Conservation (phyloP, 305 asterid genomes). For the Fraxinus albicans region DNA sequence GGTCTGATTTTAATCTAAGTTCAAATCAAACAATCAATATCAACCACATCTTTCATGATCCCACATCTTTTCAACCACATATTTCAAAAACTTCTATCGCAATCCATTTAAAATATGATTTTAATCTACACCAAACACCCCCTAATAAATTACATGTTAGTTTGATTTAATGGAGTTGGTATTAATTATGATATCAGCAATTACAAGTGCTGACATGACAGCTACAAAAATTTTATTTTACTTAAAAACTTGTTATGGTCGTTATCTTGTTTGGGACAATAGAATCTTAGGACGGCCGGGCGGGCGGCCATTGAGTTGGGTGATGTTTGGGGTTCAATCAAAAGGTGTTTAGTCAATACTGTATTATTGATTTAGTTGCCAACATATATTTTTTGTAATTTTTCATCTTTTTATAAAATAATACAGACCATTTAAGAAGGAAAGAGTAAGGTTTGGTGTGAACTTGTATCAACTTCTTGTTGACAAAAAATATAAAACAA, state of each 20-base stretch:
- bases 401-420: background rate
- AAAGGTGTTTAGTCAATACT: constrained; percentile 50
- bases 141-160: background rate
- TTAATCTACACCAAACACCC: too few species aligned
- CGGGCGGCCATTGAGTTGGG: constrained; percentile 49
- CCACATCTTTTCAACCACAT: too few species aligned
- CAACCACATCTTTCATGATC: too few species aligned
- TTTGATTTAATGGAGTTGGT: constrained; percentile 56
- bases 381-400: background rate
- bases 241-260: constrained; percentile 19
- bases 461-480: background rate
- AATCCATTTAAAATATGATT: too few species aligned
- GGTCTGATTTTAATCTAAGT: too few species aligned
- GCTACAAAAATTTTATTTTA: background rate
- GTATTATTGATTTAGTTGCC: constrained; percentile 16
- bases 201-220: constrained; percentile 6
- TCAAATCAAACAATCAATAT: too few species aligned
- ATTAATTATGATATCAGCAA: constrained; percentile 42
- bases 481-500: background rate
- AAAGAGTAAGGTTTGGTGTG: background rate
- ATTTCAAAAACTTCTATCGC: too few species aligned
- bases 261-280: constrained; percentile 55
- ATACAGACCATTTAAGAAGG: background rate
- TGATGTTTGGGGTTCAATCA: constrained; percentile 48
- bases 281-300: constrained; percentile 63